Percentiles rank a stretch among this genome's conserved stretches.
Conservation (phyloP, 2,329 filamentous ascomycete species). For the Arthrinium puccinioides region DNA sequence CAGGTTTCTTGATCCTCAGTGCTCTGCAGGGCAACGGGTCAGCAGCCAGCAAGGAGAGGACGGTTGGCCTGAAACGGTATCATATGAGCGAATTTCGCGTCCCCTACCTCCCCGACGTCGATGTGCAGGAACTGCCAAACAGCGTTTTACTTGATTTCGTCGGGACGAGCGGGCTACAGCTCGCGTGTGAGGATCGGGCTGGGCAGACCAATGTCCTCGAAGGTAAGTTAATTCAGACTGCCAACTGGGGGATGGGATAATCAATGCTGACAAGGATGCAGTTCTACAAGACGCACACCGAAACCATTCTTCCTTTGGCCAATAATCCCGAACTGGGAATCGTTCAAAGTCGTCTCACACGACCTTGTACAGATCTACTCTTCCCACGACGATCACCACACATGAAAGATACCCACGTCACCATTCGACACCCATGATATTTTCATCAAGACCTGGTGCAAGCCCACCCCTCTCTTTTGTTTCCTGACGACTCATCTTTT, state of each 20-base stretch:
- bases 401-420: conserved; percentile 2
- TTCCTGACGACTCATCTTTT: background rate
- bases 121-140: conserved; percentile 87
- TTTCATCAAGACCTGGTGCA: background rate
- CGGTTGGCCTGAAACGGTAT: conserved; percentile 60
- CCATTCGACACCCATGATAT: background rate
- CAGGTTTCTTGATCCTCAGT: conserved; percentile 77
- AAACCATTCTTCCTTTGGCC: background rate
- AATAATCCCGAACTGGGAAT: background rate
- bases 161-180: conserved; percentile 53
- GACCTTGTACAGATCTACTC: background rate
- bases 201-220: conserved; percentile 49
- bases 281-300: conserved; percentile 7
- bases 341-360: too few species aligned
- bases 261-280: conserved; percentile 1
- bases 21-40: conserved; percentile 49
- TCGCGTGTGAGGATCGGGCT: conserved; percentile 56
- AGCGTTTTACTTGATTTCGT: conserved; percentile 61
- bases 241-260: background rate
- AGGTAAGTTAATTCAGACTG: conserved; percentile 35
- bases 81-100: conserved; percentile 76
- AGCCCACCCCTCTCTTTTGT: background rate
- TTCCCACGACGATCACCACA: background rate
- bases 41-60: conserved; percentile 46
- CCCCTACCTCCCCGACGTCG: conserved; percentile 80